These are phyloP conservation scores for Dothistroma septosporum DNA, from an alignment of 2,329 filamentous ascomycete genomes.

Conservation along the genomic window DNA sequence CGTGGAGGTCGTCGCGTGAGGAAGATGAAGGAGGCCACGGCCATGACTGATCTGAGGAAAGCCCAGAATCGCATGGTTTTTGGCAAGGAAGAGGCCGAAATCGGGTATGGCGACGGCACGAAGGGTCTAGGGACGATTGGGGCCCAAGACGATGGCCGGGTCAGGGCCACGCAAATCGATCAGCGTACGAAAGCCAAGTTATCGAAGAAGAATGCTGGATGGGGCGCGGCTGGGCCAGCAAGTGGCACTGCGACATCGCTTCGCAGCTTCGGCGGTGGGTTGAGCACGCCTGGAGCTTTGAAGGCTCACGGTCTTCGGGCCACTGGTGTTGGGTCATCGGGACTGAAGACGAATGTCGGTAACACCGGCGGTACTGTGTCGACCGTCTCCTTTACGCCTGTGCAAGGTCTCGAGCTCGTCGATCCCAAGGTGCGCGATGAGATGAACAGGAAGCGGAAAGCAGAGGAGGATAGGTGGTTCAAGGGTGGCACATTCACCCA, in stretches of 20 bases:
- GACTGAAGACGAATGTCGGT: slow-evolving; percentile 28
- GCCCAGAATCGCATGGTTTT: slow-evolving; percentile 96
- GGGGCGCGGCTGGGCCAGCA: slow-evolving; percentile 64
- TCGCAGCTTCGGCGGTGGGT: slow-evolving; percentile 66
- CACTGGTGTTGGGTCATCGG: slow-evolving; percentile 65
- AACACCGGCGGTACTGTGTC: slow-evolving; percentile 58
- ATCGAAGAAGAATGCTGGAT: slow-evolving; percentile 91
- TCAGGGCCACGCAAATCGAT: slow-evolving; percentile 85
- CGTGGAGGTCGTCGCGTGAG: slow-evolving; percentile 83
- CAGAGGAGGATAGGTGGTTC: slow-evolving; percentile 94
- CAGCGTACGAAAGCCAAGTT: slow-evolving; percentile 89
- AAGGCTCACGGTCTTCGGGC: slow-evolving; percentile 74
- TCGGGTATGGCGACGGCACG: slow-evolving; percentile 85
- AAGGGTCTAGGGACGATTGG: slow-evolving; percentile 95
- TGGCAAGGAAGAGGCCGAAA: slow-evolving; percentile 89
- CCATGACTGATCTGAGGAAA: slow-evolving; percentile 94
- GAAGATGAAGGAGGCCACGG: slow-evolving; percentile 93
- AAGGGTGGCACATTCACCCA: slow-evolving; percentile 97
- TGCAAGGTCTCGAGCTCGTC: slow-evolving; percentile 90
- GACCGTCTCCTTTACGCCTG: slow-evolving; percentile 86
- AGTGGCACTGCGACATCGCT: slow-evolving; percentile 75
- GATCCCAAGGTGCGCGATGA: slow-evolving; percentile 89
- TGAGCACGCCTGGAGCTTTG: slow-evolving; percentile 63
- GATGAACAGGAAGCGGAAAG: slow-evolving; percentile 83
- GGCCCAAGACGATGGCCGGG: slow-evolving; percentile 77